phyloP scores from a whole-genome alignment of 1,284 basidiomycete genomes.

The Sanghuangporus sanghuang region DNA sequence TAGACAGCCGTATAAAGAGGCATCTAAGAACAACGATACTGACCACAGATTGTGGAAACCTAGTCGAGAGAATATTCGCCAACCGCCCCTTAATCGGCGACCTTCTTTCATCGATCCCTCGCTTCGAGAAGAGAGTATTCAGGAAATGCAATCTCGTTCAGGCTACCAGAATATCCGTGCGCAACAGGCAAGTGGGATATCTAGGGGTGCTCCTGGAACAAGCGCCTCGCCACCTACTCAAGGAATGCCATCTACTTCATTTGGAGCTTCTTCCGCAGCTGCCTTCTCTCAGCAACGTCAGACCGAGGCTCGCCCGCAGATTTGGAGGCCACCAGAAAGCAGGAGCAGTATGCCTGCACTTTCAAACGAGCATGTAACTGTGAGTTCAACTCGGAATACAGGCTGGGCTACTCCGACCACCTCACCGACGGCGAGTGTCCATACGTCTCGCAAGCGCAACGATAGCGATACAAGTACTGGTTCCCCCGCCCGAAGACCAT shows the following conservation, averaged over 20 bases:
- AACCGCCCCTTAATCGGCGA: neutral
- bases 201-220: neutral
- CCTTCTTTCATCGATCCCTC: neutral
- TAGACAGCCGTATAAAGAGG: neutral
- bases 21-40: neutral
- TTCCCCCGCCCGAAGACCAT: neutral
- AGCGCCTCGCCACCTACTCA: neutral
- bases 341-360: neutral
- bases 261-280: neutral
- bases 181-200: neutral
- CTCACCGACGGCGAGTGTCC: neutral
- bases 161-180: neutral
- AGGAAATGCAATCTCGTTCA: constrained; percentile 4
- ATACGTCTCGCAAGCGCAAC: neutral
- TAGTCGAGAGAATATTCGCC: constrained; percentile 5
- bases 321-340: neutral
- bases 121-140: constrained; percentile 1
- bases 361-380: neutral
- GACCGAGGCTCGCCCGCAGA: neutral
- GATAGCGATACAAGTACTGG: constrained; percentile 11
- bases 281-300: neutral
- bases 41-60: constrained; percentile 12
- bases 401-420: neutral
- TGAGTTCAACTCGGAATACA: neutral
- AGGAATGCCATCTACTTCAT: neutral